Evolutionary conservation across 129 eudicot species (phyloP), one percentile per base, ranked within the genome.

Genomic region (Lonicera japonica): DNA sequence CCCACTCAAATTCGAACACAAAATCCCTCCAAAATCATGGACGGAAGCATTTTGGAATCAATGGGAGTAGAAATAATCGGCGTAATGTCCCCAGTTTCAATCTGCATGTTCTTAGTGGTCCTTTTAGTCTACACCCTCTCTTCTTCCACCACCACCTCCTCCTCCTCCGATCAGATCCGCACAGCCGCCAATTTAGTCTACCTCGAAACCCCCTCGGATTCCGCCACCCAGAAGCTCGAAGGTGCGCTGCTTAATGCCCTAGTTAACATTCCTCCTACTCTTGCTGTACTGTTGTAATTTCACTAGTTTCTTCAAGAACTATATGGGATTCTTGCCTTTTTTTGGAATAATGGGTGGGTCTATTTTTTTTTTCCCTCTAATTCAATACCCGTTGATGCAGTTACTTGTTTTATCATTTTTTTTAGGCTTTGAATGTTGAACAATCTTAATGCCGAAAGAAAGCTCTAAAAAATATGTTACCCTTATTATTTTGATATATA

Each of bases 121-220:
- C 89, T 94, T 16, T 63, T 92, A 25, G 92, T 94, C 70, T 83
- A 77, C 87, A 54, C 95, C 34, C 79, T 79, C 79, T 54, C 86
- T 58, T 45, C 85, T 18, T 38, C 76, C 41, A 2, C 86, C 65
- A 17, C 14, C 50, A 10, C 1, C 50, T 2, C 81, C 38, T 13
- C 80, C 51, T 54, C 80, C 71, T 57, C 53, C 60, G 70, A 66
- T 54, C 84, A 85, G 19, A 74, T 88, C 86, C 83, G 86, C 40
- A 85, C 99, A 55, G 99, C 99, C 72, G 99, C 99, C 11, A 94
- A 85, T 66, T 82, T 94, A 38, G 85, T 94, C 69, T 94, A 94
- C 79, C 69, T 79, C 43, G 99, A 94, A 67, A 65, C 72, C 38
- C 83, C 96, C 0, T 22, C 92, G 25, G 99, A 94, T 39, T 68